Base-by-base conservation (phyloP, 345 rosid genomes). In the Citrus unshiu region DNA sequence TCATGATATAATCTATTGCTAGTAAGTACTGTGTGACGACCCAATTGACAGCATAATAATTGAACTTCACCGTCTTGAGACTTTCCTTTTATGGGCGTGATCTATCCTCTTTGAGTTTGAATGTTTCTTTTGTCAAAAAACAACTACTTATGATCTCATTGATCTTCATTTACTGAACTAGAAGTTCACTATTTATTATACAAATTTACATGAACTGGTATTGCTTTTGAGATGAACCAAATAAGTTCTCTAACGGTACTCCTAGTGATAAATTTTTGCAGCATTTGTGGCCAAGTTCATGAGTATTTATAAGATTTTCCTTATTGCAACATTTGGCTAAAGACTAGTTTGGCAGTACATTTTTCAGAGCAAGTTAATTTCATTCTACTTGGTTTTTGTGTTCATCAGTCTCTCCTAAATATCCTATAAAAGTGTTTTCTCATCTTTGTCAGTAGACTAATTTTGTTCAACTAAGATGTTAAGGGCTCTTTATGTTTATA, bases 241-340 rank as follows among this genome's bases (percentile, higher is more conserved):
- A 46, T 16, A n/a, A 60, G 77, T 72, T 46, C 32, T 35, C n/a
- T 61, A 29, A 80, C 18, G 4, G 18, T 4, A 14, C 27, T 58
- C 24, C 4, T 72, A 22, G 25, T 80, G 70, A 58, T 18, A 13
- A 34, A 76, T 54, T 34, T 56, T 69, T 86, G 87, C 94, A 93
- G 98, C 98, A 63, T 95, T 95, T 82, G 89, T 93, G 74, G 97
- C 97, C 75, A 95, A 95, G 89, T 95, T 95, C 84, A 91, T 95
- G 98, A 95, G 98, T 88, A 83, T 92, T 68, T 95, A 95, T 54
- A 95, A 92, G 79, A 90, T 86, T 60, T 95, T 95, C 79, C 97
- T 95, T 62, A 91, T 95, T 57, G 85, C 92, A 71, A 84, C 97
- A 65, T 93, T 91, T 81, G 98, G 95, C 49, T 92, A 85, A 89